Percentiles rank a stretch among this genome's conserved stretches.
These are phyloP conservation scores for Kodamaea sagamina DNA, from an alignment of 805 yeast genomes.

Conservation along the genomic window DNA sequence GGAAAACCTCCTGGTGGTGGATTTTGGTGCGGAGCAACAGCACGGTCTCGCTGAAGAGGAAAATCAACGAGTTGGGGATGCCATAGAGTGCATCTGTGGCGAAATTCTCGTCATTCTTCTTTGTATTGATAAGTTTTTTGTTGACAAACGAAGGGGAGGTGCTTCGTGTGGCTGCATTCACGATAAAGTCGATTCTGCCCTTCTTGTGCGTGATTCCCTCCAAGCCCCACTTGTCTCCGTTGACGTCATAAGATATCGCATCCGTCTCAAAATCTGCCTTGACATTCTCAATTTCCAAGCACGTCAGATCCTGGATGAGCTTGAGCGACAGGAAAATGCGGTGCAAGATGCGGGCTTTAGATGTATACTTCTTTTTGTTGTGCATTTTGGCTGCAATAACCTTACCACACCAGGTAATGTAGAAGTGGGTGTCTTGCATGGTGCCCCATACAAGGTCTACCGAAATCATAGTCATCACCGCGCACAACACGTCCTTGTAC, in stretches of 20 bases:
- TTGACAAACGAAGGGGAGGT: constrained; percentile 44
- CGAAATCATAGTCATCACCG: constrained; percentile 82
- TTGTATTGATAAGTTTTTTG: constrained; percentile 45
- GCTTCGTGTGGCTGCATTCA: constrained; percentile 18
- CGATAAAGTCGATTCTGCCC: constrained; percentile 29
- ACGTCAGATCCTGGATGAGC: constrained; percentile 75
- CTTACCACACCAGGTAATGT: constrained; percentile 73
- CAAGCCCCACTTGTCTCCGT: constrained; percentile 8
- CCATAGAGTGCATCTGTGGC: constrained; percentile 84
- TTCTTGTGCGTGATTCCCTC: constrained; percentile 12
- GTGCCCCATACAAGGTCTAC: constrained; percentile 91
- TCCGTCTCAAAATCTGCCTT: constrained; percentile 34
- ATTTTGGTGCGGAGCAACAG: constrained; percentile 63
- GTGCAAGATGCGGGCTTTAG: constrained; percentile 77
- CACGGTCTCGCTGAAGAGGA: constrained; percentile 72
- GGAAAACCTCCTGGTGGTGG: constrained; percentile 42
- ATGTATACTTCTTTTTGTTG: constrained; percentile 61
- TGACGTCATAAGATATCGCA: constrained; percentile 25
- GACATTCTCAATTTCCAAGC: constrained; percentile 39
- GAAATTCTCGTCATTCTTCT: constrained; percentile 55
- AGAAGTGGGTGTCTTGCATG: constrained; percentile 79
- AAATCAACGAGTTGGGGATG: constrained; percentile 74
- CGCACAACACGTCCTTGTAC: constrained; percentile 81
- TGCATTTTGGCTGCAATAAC: constrained; percentile 70
- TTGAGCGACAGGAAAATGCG: constrained; percentile 75